phyloP scores from a whole-genome alignment of 192 early-diverging fungal species.

The Umbelopsis sp. region DNA sequence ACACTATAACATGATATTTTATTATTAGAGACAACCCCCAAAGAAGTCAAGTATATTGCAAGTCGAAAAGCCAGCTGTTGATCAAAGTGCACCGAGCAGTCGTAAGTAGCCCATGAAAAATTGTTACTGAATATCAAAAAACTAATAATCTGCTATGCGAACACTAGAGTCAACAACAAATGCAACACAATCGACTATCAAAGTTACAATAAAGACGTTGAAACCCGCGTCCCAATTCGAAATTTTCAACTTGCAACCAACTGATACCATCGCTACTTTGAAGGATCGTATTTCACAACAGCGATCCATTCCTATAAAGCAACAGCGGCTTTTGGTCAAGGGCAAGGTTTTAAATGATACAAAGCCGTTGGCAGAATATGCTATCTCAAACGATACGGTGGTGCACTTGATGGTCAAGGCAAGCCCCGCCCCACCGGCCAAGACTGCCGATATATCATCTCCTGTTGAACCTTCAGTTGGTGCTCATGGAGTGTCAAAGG shows the following conservation, averaged over 20 bases:
- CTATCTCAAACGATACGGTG: conserved; percentile 41
- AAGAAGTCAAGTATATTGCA: not conserved
- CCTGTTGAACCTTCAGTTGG: not conserved
- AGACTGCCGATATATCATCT: not conserved
- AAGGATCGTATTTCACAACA: conserved; percentile 42
- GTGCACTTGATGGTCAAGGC: conserved; percentile 56
- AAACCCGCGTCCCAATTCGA: conserved; percentile 39
- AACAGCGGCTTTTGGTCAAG: conserved; percentile 62
- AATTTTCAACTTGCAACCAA: conserved; percentile 21
- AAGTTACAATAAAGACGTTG: conserved; percentile 34
- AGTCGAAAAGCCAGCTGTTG: not conserved
- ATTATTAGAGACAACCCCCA: not conserved
- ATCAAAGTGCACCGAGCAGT: not conserved
- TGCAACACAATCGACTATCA: not conserved
- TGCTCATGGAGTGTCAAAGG: conserved; percentile 14
- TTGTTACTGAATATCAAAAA: not conserved
- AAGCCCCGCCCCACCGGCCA: not conserved
- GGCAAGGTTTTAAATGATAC: conserved; percentile 61
- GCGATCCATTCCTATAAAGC: conserved; percentile 22
- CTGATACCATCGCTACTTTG: conserved; percentile 27
- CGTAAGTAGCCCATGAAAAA: not conserved
- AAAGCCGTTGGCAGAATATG: conserved; percentile 55
- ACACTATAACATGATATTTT: not conserved
- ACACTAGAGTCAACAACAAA: not conserved
- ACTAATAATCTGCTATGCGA: not conserved